phyloP scores from a whole-genome alignment of 2,329 filamentous ascomycete species.

The Whalleya microplaca region DNA sequence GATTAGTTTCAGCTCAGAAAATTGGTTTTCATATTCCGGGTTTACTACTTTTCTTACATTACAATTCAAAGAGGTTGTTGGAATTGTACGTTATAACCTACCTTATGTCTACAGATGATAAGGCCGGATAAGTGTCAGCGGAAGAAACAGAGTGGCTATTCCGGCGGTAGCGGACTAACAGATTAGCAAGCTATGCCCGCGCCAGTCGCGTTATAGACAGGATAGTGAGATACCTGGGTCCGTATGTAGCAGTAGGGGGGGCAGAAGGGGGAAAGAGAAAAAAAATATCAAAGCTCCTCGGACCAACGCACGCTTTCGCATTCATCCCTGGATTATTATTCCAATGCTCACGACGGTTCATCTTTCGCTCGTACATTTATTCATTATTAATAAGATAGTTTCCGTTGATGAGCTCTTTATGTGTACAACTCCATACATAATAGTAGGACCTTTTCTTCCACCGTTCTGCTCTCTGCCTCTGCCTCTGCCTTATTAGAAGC shows the following conservation, averaged over 20 bases:
- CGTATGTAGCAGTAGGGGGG: background rate
- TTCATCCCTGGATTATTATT: constrained; percentile 8
- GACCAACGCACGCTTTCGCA: background rate
- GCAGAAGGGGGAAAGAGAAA: no score
- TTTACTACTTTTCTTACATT: background rate
- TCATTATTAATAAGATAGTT: no score
- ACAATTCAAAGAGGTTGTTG: background rate
- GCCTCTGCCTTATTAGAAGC: no score
- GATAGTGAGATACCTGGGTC: background rate
- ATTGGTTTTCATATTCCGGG: background rate
- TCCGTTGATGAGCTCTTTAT: no score
- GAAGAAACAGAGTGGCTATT: background rate
- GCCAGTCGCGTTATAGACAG: background rate
- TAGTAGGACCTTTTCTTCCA: no score
- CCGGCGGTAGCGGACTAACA: background rate
- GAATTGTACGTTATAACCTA: no score
- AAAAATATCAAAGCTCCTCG: background rate
- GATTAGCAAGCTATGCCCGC: background rate
- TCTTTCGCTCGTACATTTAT: background rate
- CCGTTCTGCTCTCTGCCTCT: no score
- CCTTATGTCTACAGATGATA: background rate
- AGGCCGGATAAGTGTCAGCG: background rate
- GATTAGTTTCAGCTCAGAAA: background rate
- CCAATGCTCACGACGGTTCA: background rate
- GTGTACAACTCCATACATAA: no score